phyloP scores from a whole-genome alignment of 1,284 basidiomycete genomes.

The Cystobasidium sp. region DNA sequence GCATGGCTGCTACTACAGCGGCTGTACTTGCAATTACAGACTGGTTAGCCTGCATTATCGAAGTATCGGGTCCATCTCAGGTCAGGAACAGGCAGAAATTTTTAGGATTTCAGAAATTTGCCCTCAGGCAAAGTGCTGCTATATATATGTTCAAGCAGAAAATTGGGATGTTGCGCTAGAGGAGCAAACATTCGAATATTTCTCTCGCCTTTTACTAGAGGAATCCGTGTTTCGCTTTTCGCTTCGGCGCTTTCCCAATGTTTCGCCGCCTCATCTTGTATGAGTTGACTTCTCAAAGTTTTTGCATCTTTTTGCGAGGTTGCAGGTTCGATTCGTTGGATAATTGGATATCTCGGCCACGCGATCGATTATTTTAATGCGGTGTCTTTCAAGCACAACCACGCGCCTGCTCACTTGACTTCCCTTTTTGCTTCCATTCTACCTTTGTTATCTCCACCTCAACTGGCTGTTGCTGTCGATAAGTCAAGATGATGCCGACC shows the following conservation, averaged over 20 bases:
- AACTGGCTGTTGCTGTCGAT: neutral
- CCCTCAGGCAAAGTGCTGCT: neutral
- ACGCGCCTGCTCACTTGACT: neutral
- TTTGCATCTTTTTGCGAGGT: conserved; percentile 4
- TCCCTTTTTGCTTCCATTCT: no score
- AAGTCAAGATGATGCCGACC: neutral
- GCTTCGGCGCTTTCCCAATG: conserved; percentile 44
- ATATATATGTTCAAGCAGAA: neutral
- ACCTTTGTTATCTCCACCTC: neutral
- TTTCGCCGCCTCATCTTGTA: conserved; percentile 38
- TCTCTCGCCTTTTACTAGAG: conserved; percentile 44
- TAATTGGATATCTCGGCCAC: neutral
- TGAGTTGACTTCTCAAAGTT: conserved; percentile 35
- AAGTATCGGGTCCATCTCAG: no score
- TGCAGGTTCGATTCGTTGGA: neutral
- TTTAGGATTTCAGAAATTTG: neutral
- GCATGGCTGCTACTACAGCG: no score
- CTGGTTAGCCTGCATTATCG: no score
- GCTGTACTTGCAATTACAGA: no score
- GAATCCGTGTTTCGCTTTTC: conserved; percentile 42
- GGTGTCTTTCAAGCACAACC: neutral
- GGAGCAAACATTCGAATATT: conserved; percentile 41
- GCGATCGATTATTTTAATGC: neutral
- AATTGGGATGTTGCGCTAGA: conserved; percentile 20
- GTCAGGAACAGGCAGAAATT: neutral